These are phyloP conservation scores for Macrocybe gigantea DNA, from an alignment of 768 basidiomycete species.

Conservation along the genomic window DNA sequence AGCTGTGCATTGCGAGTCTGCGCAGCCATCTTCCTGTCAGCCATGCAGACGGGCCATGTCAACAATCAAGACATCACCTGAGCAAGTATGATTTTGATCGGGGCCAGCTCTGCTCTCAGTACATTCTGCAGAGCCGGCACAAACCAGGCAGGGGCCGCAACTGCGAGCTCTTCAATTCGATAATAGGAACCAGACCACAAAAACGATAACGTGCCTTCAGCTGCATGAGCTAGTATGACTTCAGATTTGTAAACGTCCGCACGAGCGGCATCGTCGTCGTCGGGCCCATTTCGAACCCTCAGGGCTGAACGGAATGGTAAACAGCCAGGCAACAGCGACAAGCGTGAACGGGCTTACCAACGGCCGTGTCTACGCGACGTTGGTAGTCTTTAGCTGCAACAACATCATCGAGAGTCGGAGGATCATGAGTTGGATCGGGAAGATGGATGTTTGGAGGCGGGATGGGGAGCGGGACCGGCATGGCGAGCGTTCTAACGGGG, in stretches of 20 bases:
- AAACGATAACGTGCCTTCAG: not conserved
- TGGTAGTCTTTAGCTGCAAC: not conserved
- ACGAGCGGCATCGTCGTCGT: not conserved
- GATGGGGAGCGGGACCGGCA: not conserved
- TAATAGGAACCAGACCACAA: not conserved
- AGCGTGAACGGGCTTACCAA: not conserved
- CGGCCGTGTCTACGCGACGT: not conserved
- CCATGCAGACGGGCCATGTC: not conserved
- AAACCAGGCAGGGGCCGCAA: not conserved
- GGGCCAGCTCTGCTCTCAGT: not conserved
- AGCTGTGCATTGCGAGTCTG: not conserved
- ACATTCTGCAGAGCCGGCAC: not conserved
- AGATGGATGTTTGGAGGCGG: not conserved
- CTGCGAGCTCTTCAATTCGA: not conserved
- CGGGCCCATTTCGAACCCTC: not conserved
- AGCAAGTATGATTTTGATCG: not conserved
- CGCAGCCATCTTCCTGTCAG: not conserved
- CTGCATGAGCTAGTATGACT: not conserved
- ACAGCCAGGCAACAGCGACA: not conserved
- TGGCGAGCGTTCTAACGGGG: not conserved
- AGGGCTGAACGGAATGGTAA: not conserved
- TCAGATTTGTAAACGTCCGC: not conserved
- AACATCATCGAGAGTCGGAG: not conserved
- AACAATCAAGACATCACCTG: not conserved
- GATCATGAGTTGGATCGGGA: not conserved